Percentiles rank a stretch among this genome's conserved stretches.
These are phyloP conservation scores for Metschnikowia picachoensis DNA, from an alignment of 805 yeast genomes.

Conservation along the genomic window DNA sequence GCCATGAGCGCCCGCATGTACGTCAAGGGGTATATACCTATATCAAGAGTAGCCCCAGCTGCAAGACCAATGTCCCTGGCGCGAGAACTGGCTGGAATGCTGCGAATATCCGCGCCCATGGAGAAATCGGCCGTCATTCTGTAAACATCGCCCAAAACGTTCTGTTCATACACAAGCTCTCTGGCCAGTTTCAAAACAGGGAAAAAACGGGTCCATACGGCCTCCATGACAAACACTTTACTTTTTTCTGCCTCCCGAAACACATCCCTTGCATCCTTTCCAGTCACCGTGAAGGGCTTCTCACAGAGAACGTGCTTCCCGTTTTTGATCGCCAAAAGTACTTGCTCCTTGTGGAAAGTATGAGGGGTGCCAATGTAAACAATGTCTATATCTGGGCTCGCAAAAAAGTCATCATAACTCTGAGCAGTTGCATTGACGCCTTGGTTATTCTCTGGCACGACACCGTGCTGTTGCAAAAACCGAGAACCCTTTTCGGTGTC, in stretches of 20 bases:
- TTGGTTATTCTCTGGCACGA: constrained; percentile 20
- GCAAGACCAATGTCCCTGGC: constrained; percentile 44
- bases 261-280: constrained; percentile 40
- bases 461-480: constrained; percentile 24
- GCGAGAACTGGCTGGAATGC: constrained; percentile 27
- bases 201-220: constrained; percentile 54
- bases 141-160: constrained; percentile 44
- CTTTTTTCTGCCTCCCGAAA: constrained; percentile 41
- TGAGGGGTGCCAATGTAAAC: constrained; percentile 57
- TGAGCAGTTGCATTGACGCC: constrained; percentile 24
- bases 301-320: constrained; percentile 53
- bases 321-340: constrained; percentile 37
- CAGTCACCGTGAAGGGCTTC: constrained; percentile 51
- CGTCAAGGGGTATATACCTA: constrained; percentile 51
- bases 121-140: constrained; percentile 42
- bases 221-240: constrained; percentile 53
- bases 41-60: constrained; percentile 55
- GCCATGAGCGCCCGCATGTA: constrained; percentile 41
- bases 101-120: constrained; percentile 28
- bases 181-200: constrained; percentile 40
- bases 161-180: constrained; percentile 35
- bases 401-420: constrained; percentile 43
- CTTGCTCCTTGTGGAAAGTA: constrained; percentile 45
- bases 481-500: constrained; percentile 30
- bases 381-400: constrained; percentile 42